phyloP scores from a whole-genome alignment of 2,329 filamentous ascomycete genomes.

The Magnaporthales sp. region DNA sequence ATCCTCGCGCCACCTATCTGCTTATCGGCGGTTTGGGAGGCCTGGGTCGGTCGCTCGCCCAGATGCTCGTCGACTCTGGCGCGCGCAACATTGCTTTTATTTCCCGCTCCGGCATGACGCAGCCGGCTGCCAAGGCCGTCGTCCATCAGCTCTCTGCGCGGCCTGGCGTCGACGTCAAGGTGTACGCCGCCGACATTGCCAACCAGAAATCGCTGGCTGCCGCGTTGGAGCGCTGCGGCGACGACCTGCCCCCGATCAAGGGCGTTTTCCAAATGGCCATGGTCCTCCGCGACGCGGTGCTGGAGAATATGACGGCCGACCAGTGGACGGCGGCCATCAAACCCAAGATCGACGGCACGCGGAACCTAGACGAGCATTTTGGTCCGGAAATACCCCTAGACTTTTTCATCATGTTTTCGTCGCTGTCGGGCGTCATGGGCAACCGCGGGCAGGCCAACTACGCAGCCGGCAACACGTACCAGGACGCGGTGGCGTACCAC shows the following conservation, averaged over 20 bases:
- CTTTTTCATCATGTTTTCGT: conserved; percentile 28
- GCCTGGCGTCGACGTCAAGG: conserved; percentile 3
- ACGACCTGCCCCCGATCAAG: conserved; percentile 9
- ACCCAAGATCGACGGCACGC: conserved; percentile 42
- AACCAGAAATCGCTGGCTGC: conserved; percentile 7
- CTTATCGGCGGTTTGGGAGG: conserved; percentile 20
- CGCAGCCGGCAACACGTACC: conserved; percentile 29
- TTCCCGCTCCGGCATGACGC: conserved; percentile 9
- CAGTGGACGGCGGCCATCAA: conserved; percentile 33
- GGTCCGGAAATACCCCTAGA: conserved; percentile 20
- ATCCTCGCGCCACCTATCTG: conserved; percentile 13
- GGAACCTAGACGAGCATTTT: conserved; percentile 35
- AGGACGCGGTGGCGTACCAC: conserved; percentile 28
- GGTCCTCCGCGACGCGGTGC: conserved; percentile 28
- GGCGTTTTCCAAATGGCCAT: conserved; percentile 10
- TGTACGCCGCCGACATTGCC: conserved; percentile 10
- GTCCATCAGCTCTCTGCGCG: conserved; percentile 4
- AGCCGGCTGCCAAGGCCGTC: conserved; percentile 5
- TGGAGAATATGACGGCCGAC: conserved; percentile 36
- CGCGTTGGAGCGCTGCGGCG: neutral
- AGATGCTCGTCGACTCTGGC: conserved; percentile 14
- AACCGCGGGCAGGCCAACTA: conserved; percentile 30
- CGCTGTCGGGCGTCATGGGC: conserved; percentile 24
- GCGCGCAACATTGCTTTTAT: conserved; percentile 11
- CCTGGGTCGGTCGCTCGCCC: conserved; percentile 16